phyloP scores from a whole-genome alignment of 169 alveolate species.

The Plasmodium yoelii region DNA sequence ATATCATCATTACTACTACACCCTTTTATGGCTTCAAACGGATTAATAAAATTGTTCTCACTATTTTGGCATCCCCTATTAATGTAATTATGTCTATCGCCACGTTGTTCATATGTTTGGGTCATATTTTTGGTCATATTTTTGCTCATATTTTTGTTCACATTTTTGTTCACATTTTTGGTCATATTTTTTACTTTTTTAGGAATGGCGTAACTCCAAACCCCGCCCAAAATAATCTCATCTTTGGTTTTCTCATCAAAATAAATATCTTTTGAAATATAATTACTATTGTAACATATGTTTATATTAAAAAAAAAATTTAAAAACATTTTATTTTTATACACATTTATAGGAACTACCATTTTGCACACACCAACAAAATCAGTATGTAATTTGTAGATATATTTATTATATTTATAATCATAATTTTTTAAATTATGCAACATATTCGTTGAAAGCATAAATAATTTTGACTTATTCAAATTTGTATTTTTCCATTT shows the following conservation, averaged over 20 bases:
- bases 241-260: background rate
- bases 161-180: background rate
- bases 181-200: background rate
- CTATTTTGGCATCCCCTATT: no score
- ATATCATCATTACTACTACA: no score
- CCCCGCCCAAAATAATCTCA: constrained; percentile 10
- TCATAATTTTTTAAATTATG: constrained; percentile 25
- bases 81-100: no score
- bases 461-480: background rate
- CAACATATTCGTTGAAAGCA: constrained; percentile 60
- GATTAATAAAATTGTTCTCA: no score
- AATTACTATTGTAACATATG: constrained; percentile 22
- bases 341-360: background rate
- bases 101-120: no score
- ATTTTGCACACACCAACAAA: constrained; percentile 37
- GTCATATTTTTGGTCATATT: background rate
- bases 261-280: constrained; percentile 15
- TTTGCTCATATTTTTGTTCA: no score
- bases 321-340: constrained; percentile 23
- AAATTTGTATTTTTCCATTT: constrained; percentile 36
- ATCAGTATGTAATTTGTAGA: constrained; percentile 57
- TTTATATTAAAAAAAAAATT: constrained; percentile 17
- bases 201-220: constrained; percentile 23
- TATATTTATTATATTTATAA: constrained; percentile 23
- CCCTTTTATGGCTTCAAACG: no score